Base-by-base conservation (phyloP, 2,329 filamentous ascomycete species). In the Pseudogymnoascus sp. region DNA sequence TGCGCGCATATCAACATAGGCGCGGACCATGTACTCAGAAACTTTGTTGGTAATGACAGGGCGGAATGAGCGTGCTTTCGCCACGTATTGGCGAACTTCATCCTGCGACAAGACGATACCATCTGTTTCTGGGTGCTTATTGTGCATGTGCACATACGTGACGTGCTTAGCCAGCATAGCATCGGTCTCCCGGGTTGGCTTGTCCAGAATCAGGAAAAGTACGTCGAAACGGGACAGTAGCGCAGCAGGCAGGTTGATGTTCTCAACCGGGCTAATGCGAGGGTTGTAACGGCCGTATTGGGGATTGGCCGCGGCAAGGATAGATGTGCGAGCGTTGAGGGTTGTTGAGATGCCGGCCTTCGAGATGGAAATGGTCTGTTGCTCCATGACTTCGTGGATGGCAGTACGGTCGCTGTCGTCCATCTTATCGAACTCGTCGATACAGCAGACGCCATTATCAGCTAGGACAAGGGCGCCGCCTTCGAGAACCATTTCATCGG, bases 271-370 rank as follows among this genome's bases (percentile, higher is more conserved):
- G 0, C 93, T 97, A 70, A 99, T 89, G 67, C 92, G 91, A 63
- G 95, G 95, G 78, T 99, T 99, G 82, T 99, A 99, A 66, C 95
- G 91, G 67, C 95, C 95, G 72, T 99, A 99, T 43, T 99, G 84
- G 64, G 95, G 95, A 78, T 99, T 99, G 69, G 95, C 95, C 18
- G 95, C 95, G 16, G 95, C 93, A 14, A 99, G 85, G 72, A 99
- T 96, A 0, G 92, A 96, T 18, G 95, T 97, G 66, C 95, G 88
- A 21, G 95, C 95, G 74, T 99, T 99, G 64, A 99, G 84, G 0
- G 93, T 96, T 1, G 95, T 99, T 68, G 93, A 96, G 73, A 97
- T 97, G 68, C 93, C 93, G 1, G 93, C 93, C 80, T 93, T 93
- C 68, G 89, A 89, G 61, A 93, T 89, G 1, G 88, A 91, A 40